These are phyloP conservation scores for Mesembryanthemum crystallinum DNA, from an alignment of 148 eudicot genomes.

Conservation along the genomic window DNA sequence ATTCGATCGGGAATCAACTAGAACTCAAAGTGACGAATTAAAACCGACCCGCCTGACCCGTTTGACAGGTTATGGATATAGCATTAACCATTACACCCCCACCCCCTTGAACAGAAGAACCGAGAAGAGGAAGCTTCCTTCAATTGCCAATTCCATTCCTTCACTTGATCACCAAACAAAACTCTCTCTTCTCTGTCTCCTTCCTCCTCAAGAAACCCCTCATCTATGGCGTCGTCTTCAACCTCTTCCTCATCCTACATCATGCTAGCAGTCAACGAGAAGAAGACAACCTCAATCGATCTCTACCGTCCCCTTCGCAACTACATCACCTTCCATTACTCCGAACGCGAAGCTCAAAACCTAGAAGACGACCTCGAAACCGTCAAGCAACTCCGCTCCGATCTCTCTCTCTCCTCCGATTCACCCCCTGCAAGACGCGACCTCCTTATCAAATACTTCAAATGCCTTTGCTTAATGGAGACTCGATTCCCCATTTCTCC, in stretches of 20 bases:
- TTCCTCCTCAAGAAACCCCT: not conserved
- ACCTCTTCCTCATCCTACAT: constrained; percentile 42
- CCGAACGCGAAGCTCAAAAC: constrained; percentile 82
- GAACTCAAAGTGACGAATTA: too few species aligned
- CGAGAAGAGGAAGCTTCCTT: not conserved
- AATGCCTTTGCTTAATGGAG: constrained; percentile 70
- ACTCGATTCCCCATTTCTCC: constrained; percentile 84
- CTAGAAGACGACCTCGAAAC: constrained; percentile 94
- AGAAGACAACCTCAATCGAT: constrained; percentile 65
- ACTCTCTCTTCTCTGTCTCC: not conserved
- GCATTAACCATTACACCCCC: too few species aligned
- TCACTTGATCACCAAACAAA: not conserved
- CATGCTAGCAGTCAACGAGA: constrained; percentile 82
- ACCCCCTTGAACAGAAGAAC: not conserved
- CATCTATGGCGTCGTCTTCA: constrained; percentile 59
- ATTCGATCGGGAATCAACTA: too few species aligned
- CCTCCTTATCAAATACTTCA: constrained; percentile 56
- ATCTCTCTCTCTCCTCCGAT: constrained; percentile 50
- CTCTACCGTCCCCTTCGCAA: constrained; percentile 89
- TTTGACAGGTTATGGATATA: too few species aligned
- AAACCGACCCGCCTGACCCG: too few species aligned
- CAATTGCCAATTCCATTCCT: not conserved
- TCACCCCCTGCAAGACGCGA: constrained; percentile 68
- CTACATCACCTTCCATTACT: constrained; percentile 72
- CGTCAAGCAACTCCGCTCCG: constrained; percentile 62